Conservation (phyloP, 169 alveolate genomes). For the Sarcocystis neurona region DNA sequence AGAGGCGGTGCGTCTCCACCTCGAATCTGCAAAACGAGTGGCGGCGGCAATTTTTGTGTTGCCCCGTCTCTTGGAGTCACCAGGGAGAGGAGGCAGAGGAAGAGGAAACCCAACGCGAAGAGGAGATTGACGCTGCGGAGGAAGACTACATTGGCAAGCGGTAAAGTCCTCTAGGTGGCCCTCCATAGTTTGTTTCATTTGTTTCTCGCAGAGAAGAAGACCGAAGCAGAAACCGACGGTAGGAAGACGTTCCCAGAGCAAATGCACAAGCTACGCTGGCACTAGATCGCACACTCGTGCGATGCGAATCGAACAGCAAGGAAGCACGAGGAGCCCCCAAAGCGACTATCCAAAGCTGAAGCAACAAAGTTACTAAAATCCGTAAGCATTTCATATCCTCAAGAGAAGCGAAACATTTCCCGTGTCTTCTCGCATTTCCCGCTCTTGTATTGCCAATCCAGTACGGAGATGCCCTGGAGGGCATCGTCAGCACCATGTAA, state of each 20-base stretch:
- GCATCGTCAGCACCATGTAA: slow-evolving; percentile 18
- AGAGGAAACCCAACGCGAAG: slow-evolving; percentile 27
- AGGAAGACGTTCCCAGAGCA: neutral
- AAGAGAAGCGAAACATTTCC: no score
- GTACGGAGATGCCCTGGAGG: slow-evolving; percentile 7
- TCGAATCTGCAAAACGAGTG: neutral
- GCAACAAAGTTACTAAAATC: neutral
- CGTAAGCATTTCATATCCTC: no score
- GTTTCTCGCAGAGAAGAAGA: neutral
- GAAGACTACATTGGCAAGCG: slow-evolving; percentile 17
- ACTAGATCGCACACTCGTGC: no score
- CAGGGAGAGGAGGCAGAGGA: slow-evolving; percentile 30
- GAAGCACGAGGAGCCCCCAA: neutral
- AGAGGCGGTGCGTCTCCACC: slow-evolving; percentile 5
- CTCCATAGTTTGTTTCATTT: neutral
- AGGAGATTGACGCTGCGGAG: slow-evolving; percentile 27
- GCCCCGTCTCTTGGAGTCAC: no score
- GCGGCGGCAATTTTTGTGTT: neutral
- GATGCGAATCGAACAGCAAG: no score
- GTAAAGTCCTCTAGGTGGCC: neutral
- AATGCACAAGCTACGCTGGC: neutral
- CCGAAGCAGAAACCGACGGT: neutral
- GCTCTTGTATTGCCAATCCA: neutral
- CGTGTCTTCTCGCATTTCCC: neutral
- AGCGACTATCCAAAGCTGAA: slow-evolving; percentile 3